Conservation (phyloP, 805 yeast species). For the Candida sphagnicola region DNA sequence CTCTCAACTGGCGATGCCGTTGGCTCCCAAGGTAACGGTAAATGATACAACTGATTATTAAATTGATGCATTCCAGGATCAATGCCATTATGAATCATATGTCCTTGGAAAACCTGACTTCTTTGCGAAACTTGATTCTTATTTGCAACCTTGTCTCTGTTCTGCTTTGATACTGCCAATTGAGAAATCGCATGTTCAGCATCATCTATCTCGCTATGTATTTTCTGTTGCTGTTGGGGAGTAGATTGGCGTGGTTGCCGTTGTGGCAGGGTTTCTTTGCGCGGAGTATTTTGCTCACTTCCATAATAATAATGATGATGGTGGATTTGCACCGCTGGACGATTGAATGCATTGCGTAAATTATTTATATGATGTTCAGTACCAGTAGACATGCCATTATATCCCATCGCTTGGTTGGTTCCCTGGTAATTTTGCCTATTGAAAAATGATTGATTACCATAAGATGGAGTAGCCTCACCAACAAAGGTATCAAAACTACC, state of each 20-base stretch:
- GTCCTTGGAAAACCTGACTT: no score
- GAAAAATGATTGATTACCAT: neutral
- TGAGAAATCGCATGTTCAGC: neutral
- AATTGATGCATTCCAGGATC: neutral
- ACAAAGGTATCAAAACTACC: conserved; percentile 12
- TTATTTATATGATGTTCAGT: neutral
- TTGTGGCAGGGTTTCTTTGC: neutral
- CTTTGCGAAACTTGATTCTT: no score
- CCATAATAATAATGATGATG: conserved; percentile 44
- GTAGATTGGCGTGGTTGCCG: neutral
- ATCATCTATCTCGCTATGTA: neutral
- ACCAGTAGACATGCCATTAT: neutral
- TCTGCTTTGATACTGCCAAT: no score
- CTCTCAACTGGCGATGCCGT: conserved; percentile 48
- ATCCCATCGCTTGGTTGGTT: neutral
- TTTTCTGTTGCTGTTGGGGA: neutral
- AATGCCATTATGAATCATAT: neutral
- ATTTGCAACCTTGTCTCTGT: no score
- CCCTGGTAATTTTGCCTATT: neutral
- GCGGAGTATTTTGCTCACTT: neutral
- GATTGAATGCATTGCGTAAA: conserved; percentile 3
- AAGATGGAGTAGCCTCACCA: neutral
- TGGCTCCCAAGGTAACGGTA: conserved; percentile 59
- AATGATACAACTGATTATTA: conserved; percentile 3
- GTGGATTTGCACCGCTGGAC: conserved; percentile 28